Evolutionary conservation across 1,139 yeast genomes (phyloP), one percentile per base, ranked within the genome.

Genomic region (Suhomyces taliae): DNA sequence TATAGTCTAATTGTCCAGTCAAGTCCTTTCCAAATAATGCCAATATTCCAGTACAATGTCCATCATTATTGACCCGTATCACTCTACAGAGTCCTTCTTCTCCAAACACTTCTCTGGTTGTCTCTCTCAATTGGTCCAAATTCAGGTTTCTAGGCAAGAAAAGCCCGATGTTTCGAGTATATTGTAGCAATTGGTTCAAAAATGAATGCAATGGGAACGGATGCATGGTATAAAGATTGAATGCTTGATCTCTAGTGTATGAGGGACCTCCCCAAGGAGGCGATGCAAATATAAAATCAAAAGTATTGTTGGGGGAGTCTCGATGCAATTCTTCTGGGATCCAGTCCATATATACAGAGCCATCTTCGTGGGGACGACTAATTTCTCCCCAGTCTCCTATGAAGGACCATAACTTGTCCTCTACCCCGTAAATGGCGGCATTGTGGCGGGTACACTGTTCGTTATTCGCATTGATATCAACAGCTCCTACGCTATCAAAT

Each of bases 211-310:
- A 56, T 0, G 72, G 65, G 44, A 82, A 68, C 2, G 95, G 91
- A 45, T 68, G 60, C 77, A 72, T 63, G 40, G 54, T 26, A 44
- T 49, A 38, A 14, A 60, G 47, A 40, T 58, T 59, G 39, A 54
- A 54, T 14, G 44, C 46, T 19, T 50, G 51, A 9, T 34, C 37
- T 10, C 68, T 58, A 34, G 70, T 66, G 65, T 91, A 93, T 5
- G 69, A 63, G 0, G 95, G 90, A 0, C 99, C 99, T 12, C 98
- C 98, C 99, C 99, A 93, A 0, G 98, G 98, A 0, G 98, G 98
- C 6, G 97, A 89, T 26, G 85, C 78, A 66, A 90, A 91, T 7
- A 87, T 74, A 39, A 88, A 76, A 57, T 87, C 95, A 37, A 84
- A 74, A 3, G 69, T 65, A n/a, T 55, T 48, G 11, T 51, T 42